Percentiles rank a stretch among this genome's conserved stretches.
phyloP scores from a whole-genome alignment of 2,329 filamentous ascomycete species.

The Kalmusia sp. region DNA sequence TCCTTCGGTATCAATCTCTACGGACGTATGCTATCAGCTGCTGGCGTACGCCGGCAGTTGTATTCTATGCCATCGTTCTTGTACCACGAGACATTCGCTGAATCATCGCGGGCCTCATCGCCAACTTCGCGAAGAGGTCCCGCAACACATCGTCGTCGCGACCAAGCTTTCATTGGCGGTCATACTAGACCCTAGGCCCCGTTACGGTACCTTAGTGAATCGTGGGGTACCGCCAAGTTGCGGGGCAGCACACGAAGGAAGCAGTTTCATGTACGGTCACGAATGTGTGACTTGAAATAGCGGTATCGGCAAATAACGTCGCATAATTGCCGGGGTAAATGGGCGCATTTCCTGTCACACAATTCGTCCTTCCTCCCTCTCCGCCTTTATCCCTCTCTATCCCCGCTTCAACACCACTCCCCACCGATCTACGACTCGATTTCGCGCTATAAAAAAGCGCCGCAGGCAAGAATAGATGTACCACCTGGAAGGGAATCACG shows the following conservation, averaged over 20 bases:
- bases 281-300: slow-evolving; percentile 6
- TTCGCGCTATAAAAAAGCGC: slow-evolving; percentile 1
- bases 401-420: slow-evolving; percentile 5
- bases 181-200: background rate
- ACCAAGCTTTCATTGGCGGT: slow-evolving; percentile 11
- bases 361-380: background rate
- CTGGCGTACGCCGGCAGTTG: slow-evolving; percentile 1
- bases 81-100: background rate
- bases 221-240: slow-evolving; percentile 18
- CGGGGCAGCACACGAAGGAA: slow-evolving; percentile 8
- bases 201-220: slow-evolving; percentile 1
- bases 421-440: slow-evolving; percentile 4
- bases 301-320: slow-evolving; percentile 12
- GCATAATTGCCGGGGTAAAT: slow-evolving; percentile 10
- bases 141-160: background rate
- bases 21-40: background rate
- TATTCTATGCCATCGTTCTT: background rate
- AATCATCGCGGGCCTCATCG: background rate
- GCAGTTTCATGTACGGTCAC: background rate
- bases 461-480: slow-evolving; percentile 21
- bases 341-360: slow-evolving; percentile 4
- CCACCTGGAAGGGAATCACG: slow-evolving; percentile 32
- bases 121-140: background rate
- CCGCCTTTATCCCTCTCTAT: background rate
- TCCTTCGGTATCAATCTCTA: background rate